A percentile compares a stretch with the other conserved stretches of the same genome.
Evolutionary conservation across 179 eudicot genomes (phyloP).

Genomic region (Beta lomatogona): DNA sequence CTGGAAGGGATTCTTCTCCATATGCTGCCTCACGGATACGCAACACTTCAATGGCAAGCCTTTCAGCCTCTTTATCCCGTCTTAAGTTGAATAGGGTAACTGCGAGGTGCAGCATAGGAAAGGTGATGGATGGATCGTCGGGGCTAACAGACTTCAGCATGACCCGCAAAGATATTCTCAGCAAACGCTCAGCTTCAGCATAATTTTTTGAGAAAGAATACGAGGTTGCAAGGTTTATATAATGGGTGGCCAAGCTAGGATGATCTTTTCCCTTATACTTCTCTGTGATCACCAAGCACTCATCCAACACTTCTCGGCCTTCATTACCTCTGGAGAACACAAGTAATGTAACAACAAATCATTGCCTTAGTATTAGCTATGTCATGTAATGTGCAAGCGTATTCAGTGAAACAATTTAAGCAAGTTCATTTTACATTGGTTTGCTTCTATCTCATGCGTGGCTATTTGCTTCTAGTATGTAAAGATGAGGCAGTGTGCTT

Average conservation of each 20-base stretch:
- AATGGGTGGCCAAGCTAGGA: conserved; percentile 69
- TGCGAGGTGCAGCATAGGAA: conserved; percentile 84
- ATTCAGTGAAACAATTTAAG: no score
- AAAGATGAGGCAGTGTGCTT: no score
- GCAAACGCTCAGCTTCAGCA: conserved; percentile 75
- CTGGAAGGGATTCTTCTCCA: conserved; percentile 79
- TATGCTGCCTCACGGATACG: conserved; percentile 76
- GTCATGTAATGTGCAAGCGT: no score
- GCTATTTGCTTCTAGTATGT: no score
- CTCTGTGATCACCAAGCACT: conserved; percentile 64
- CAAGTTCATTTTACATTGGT: no score
- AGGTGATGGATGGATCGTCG: conserved; percentile 76
- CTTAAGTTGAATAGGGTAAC: conserved; percentile 66
- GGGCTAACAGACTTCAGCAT: conserved; percentile 55
- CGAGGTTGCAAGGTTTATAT: conserved; percentile 75
- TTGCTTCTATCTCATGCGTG: no score
- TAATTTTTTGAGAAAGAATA: conserved; percentile 67
- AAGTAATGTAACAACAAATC: not conserved
- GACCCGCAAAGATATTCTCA: conserved; percentile 63
- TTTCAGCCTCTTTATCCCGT: conserved; percentile 80
- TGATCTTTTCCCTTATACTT: conserved; percentile 76
- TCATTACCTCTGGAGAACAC: conserved; percentile 57
- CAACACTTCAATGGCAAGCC: conserved; percentile 64
- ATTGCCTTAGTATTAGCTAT: no score
- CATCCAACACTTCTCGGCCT: conserved; percentile 74